Conservation (phyloP, 202 grass and related monocot genomes). For the Dendrocalamus latiflorus region DNA sequence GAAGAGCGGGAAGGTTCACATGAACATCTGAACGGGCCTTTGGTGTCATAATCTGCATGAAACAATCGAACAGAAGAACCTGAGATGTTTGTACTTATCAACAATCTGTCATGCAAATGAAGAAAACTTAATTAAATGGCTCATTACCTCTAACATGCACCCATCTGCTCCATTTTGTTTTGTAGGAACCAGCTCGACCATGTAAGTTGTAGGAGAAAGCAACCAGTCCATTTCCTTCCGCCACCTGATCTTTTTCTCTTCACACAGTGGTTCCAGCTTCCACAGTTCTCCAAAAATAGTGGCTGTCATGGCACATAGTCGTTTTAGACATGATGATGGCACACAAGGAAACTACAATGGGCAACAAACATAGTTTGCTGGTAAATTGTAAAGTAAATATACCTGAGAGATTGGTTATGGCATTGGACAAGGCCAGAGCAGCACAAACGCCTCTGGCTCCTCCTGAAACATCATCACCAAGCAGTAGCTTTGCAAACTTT, state of each 20-base stretch:
- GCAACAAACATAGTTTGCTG: neutral
- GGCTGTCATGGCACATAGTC: conserved; percentile 29
- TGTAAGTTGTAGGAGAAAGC: conserved; percentile 87
- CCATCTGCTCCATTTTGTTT: conserved; percentile 85
- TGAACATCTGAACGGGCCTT: conserved; percentile 93
- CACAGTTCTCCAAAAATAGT: conserved; percentile 94
- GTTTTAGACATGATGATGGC: neutral
- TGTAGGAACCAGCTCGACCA: conserved; percentile 91
- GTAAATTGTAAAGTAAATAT: conserved; percentile 23
- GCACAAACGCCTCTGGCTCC: conserved; percentile 65
- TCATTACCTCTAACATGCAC: conserved; percentile 63
- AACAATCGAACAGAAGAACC: neutral
- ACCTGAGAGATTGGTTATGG: conserved; percentile 88
- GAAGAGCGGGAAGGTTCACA: conserved; percentile 90
- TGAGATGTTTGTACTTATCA: neutral
- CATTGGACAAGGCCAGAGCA: conserved; percentile 89
- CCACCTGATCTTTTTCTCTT: conserved; percentile 84
- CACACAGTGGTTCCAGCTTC: conserved; percentile 88
- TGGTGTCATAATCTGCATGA: conserved; percentile 86
- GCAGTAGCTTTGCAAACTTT: conserved; percentile 80
- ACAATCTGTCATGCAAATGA: neutral
- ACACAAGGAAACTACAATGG: neutral
- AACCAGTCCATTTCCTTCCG: conserved; percentile 95
- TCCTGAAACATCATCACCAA: conserved; percentile 84
- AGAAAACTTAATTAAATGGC: neutral